Evolutionary conservation across 2,329 filamentous ascomycete species (phyloP).

Genomic region (Penicillium nordicum): DNA sequence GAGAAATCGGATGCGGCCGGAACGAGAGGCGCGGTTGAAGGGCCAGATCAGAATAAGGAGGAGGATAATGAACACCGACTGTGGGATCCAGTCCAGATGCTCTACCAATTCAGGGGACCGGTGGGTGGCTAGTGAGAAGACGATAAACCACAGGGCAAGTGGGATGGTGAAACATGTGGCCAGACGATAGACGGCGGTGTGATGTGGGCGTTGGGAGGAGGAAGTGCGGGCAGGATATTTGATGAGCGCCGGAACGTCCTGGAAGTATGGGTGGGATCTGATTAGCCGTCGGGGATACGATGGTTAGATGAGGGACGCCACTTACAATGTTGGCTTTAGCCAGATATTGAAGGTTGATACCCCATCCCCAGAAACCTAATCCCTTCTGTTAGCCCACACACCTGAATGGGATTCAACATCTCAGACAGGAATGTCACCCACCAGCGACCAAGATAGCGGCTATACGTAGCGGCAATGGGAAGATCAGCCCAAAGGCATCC

Average conservation of each 20-base stretch:
- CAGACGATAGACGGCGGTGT: constrained; percentile 80
- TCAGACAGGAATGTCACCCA: constrained; percentile 42
- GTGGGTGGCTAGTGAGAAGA: constrained; percentile 81
- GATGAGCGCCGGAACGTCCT: constrained; percentile 80
- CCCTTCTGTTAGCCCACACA: constrained; percentile 10
- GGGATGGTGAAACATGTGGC: constrained; percentile 72
- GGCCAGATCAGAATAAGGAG: constrained; percentile 70
- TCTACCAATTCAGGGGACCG: constrained; percentile 67
- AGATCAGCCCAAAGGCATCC: constrained; percentile 80
- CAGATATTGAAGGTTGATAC: constrained; percentile 84
- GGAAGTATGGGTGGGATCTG: constrained; percentile 16
- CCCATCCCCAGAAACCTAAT: constrained; percentile 91
- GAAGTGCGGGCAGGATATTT: constrained; percentile 76
- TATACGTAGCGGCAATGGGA: constrained; percentile 86
- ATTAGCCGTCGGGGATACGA: not conserved
- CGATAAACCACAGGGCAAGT: constrained; percentile 65
- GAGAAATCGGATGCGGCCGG: constrained; percentile 72
- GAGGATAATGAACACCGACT: constrained; percentile 74
- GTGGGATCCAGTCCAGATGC: constrained; percentile 79
- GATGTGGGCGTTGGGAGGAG: constrained; percentile 67
- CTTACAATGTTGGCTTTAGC: constrained; percentile 69
- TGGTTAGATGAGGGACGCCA: constrained; percentile 13
- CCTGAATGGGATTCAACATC: not conserved
- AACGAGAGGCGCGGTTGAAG: constrained; percentile 63
- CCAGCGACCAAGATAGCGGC: constrained; percentile 81